Percentiles rank a stretch among this genome's conserved stretches.
Evolutionary conservation across 345 rosid species (phyloP).

Genomic region (Rhodamnia argentea): DNA sequence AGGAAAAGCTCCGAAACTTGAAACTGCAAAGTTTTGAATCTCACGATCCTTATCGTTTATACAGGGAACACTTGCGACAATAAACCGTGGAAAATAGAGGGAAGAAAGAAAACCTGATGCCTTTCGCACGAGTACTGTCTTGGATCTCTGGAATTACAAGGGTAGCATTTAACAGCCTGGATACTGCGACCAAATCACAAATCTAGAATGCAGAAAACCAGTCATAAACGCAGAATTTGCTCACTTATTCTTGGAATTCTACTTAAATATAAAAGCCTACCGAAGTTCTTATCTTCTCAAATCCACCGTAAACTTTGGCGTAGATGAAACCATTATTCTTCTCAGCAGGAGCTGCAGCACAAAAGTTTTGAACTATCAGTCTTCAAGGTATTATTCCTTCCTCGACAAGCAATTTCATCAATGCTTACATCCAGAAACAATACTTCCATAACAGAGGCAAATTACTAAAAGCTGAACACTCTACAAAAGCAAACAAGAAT

Average conservation of each 20-base stretch:
- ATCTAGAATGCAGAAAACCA: slow-evolving; percentile 70
- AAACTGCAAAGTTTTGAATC: slow-evolving; percentile 25
- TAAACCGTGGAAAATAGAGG: background rate
- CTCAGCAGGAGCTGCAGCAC: slow-evolving; percentile 45
- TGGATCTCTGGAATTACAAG: slow-evolving; percentile 99
- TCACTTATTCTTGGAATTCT: background rate
- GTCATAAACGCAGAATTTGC: background rate
- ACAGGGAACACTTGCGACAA: background rate
- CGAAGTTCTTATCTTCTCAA: slow-evolving; percentile 80
- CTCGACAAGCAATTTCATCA: background rate
- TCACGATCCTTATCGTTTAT: background rate
- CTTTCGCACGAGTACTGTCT: slow-evolving; percentile 80
- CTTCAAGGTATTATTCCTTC: background rate
- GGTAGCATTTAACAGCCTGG: slow-evolving; percentile 99
- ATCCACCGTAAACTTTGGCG: slow-evolving; percentile 91
- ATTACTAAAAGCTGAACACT: background rate
- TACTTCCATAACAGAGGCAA: background rate
- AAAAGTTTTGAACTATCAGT: background rate
- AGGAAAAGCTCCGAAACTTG: slow-evolving; percentile 93
- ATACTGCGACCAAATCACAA: slow-evolving; percentile 98
- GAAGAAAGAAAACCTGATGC: slow-evolving; percentile 52
- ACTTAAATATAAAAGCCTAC: slow-evolving; percentile 30
- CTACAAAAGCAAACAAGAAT: background rate
- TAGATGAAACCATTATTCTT: slow-evolving; percentile 64
- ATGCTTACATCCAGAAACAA: background rate